Percentiles rank a stretch among this genome's conserved stretches.
phyloP scores from a whole-genome alignment of 1,284 basidiomycete species.

The Leucocoprinus gongylophorus region DNA sequence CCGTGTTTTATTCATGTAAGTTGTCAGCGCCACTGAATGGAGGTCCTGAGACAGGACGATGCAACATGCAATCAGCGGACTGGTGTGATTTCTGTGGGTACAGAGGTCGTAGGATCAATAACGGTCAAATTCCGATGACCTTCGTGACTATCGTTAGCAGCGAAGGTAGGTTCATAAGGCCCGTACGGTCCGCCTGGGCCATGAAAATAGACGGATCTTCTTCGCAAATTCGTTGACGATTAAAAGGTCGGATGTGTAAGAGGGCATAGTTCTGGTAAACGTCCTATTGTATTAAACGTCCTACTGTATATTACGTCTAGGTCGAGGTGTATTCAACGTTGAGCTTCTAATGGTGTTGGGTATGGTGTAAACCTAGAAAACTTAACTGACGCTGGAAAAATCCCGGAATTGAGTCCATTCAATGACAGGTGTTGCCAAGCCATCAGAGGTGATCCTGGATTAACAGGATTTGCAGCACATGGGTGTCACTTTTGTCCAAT shows the following conservation, averaged over 20 bases:
- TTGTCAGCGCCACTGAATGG: background rate
- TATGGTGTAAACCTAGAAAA: background rate
- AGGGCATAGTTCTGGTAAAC: background rate
- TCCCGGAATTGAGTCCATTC: constrained; percentile 1
- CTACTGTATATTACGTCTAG: too few species aligned
- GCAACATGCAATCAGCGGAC: background rate
- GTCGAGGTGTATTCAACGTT: too few species aligned
- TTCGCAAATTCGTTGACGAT: background rate
- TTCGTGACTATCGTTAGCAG: background rate
- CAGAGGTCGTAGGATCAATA: constrained; percentile 3
- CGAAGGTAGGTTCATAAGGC: background rate
- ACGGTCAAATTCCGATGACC: background rate
- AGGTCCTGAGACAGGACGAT: background rate
- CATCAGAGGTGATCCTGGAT: too few species aligned
- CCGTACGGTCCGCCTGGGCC: constrained; percentile 4
- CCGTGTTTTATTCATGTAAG: background rate
- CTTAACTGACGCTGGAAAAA: background rate
- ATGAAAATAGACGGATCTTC: background rate
- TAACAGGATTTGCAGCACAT: too few species aligned
- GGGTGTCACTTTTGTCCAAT: too few species aligned
- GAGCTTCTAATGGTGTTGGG: background rate
- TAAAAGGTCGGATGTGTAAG: background rate
- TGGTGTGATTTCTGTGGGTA: background rate
- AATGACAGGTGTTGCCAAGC: too few species aligned
- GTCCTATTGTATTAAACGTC: too few species aligned